Percentiles rank a stretch among this genome's conserved stretches.
Evolutionary conservation across 2,329 filamentous ascomycete genomes (phyloP).

Genomic region (Fusarium buharicum): DNA sequence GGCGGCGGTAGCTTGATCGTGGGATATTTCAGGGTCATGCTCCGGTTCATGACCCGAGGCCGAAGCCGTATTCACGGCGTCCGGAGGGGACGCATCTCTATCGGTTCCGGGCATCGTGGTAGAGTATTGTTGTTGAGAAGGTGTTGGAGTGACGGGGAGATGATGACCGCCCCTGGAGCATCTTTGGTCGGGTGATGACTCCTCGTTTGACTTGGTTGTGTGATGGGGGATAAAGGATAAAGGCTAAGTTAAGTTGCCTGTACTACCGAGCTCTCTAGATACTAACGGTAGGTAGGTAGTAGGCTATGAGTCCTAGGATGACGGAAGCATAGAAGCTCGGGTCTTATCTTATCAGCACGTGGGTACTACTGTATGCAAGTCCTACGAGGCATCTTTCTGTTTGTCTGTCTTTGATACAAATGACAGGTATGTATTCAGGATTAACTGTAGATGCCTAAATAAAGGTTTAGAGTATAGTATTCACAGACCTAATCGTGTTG

Average conservation of each 20-base stretch:
- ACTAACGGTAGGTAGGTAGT: not conserved
- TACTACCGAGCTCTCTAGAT: conserved; percentile 17
- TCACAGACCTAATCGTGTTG: not conserved
- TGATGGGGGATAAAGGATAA: conserved; percentile 6
- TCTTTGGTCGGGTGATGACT: conserved; percentile 26
- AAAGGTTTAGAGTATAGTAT: too few species aligned
- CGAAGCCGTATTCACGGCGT: conserved; percentile 22
- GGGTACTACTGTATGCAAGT: conserved; percentile 18
- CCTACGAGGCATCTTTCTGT: not conserved
- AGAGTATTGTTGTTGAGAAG: conserved; percentile 5
- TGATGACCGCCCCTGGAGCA: conserved; percentile 34
- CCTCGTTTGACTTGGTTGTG: conserved; percentile 10
- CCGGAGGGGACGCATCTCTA: conserved; percentile 41
- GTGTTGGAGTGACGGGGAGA: conserved; percentile 24
- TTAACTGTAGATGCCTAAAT: not conserved
- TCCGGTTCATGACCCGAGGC: conserved; percentile 2
- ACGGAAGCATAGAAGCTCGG: conserved; percentile 32
- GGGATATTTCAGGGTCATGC: conserved; percentile 27
- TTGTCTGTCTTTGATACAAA: not conserved
- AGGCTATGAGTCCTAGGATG: conserved; percentile 29
- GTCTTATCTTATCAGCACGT: conserved; percentile 50
- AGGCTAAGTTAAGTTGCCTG: conserved; percentile 2
- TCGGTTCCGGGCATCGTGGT: conserved; percentile 41
- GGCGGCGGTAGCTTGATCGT: conserved; percentile 18
- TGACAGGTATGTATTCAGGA: not conserved